Percentiles rank a stretch among this genome's conserved stretches.
Conservation (phyloP, 257 asterid species). For the Marsdenia floribunda region DNA sequence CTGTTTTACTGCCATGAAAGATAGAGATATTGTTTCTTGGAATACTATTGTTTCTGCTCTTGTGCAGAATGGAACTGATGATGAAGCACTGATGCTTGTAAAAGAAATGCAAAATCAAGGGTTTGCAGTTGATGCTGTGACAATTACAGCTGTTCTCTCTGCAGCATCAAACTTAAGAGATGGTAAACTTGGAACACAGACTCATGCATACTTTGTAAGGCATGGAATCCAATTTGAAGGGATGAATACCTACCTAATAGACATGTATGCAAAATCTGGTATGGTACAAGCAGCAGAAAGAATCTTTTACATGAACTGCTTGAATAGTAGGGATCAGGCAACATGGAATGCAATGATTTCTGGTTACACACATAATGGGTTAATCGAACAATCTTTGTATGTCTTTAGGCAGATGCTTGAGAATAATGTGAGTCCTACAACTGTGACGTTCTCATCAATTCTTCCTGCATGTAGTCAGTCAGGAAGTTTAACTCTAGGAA, state of each 20-base stretch:
- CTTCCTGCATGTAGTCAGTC: slow-evolving; percentile 67
- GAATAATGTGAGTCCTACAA: slow-evolving; percentile 53
- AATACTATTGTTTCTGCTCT: slow-evolving; percentile 69
- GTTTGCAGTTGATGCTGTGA: slow-evolving; percentile 42
- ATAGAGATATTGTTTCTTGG: slow-evolving; percentile 75
- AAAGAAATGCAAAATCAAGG: slow-evolving; percentile 65
- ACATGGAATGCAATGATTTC: slow-evolving; percentile 82
- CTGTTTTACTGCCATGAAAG: slow-evolving; percentile 50
- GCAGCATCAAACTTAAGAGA: slow-evolving; percentile 73
- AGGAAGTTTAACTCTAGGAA: slow-evolving; percentile 69
- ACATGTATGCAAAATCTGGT: slow-evolving; percentile 71
- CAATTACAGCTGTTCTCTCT: slow-evolving; percentile 64
- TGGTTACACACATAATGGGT: slow-evolving; percentile 58
- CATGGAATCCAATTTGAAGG: slow-evolving; percentile 55
- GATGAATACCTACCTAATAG: slow-evolving; percentile 68
- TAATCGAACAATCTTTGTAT: slow-evolving; percentile 44
- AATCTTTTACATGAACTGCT: slow-evolving; percentile 34
- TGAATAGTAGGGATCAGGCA: slow-evolving; percentile 45
- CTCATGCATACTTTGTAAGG: slow-evolving; percentile 63
- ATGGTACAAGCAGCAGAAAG: slow-evolving; percentile 42
- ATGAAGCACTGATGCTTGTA: slow-evolving; percentile 69
- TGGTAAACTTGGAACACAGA: slow-evolving; percentile 51
- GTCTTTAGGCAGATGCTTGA: slow-evolving; percentile 55
- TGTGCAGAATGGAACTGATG: slow-evolving; percentile 56
- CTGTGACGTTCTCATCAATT: slow-evolving; percentile 74